These are phyloP conservation scores for Ramalina intermedia DNA, from an alignment of 495 filamentous ascomycete genomes.

Conservation along the genomic window DNA sequence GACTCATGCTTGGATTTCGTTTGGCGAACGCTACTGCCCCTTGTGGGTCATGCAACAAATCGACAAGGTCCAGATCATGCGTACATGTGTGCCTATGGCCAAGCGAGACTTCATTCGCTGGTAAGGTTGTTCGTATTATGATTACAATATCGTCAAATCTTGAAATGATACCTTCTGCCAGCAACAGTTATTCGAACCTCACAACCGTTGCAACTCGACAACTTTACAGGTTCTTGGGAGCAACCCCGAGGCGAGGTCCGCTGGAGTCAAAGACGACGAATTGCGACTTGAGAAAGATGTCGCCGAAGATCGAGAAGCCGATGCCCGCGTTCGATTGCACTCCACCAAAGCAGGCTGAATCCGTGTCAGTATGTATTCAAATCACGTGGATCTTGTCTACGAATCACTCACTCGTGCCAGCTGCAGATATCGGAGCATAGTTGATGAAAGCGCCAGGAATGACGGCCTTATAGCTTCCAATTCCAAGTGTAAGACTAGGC, in stretches of 20 bases:
- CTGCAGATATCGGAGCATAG: constrained; percentile 24
- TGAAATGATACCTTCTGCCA: too few relatives aligned
- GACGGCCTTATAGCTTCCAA: constrained; percentile 34
- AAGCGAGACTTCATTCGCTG: too few relatives aligned
- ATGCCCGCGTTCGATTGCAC: constrained; percentile 49
- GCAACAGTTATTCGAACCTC: too few relatives aligned
- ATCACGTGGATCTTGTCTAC: neutral
- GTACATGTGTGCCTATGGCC: too few relatives aligned
- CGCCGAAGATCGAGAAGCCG: constrained; percentile 57
- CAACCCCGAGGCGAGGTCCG: constrained; percentile 44
- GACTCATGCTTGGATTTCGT: too few relatives aligned
- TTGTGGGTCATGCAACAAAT: too few relatives aligned
- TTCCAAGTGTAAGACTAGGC: constrained; percentile 47
- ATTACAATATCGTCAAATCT: too few relatives aligned
- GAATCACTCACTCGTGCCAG: constrained; percentile 17
- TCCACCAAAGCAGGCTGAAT: constrained; percentile 44
- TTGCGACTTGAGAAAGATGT: constrained; percentile 65
- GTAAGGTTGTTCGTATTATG: too few relatives aligned
- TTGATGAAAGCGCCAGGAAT: constrained; percentile 31
- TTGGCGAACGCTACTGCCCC: too few relatives aligned
- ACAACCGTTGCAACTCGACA: too few relatives aligned
- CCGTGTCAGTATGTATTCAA: neutral
- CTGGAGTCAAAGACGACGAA: constrained; percentile 59
- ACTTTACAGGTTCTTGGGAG: constrained; percentile 28
- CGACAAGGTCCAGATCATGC: too few relatives aligned